Evolutionary conservation across 495 filamentous ascomycete species (phyloP).

Genomic region (Penicillium taxi): DNA sequence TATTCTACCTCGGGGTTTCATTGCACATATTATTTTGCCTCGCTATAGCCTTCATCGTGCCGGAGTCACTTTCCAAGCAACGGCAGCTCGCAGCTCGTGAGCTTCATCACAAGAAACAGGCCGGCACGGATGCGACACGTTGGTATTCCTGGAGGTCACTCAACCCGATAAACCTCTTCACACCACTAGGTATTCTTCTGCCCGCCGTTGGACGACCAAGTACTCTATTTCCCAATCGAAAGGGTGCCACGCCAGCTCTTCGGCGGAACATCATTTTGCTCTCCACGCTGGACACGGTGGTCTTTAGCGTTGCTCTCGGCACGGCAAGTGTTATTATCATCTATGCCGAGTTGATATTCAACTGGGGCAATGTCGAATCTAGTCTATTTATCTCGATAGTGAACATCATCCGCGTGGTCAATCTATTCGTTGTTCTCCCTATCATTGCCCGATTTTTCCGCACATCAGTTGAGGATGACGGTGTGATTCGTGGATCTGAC

Average conservation of each 20-base stretch:
- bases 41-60: slow-evolving; percentile 60
- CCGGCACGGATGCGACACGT: slow-evolving; percentile 5
- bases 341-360: slow-evolving; percentile 71
- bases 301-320: slow-evolving; percentile 78
- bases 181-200: slow-evolving; percentile 68
- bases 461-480: slow-evolving; percentile 27
- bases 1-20: slow-evolving; percentile 73
- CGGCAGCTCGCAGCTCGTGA: slow-evolving; percentile 60
- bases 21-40: slow-evolving; percentile 63
- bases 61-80: slow-evolving; percentile 69
- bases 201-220: slow-evolving; percentile 59
- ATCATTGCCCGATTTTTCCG: slow-evolving; percentile 62
- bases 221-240: slow-evolving; percentile 52
- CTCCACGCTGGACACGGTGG: slow-evolving; percentile 66
- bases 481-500: slow-evolving; percentile 63
- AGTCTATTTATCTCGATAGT: slow-evolving; percentile 69
- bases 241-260: slow-evolving; percentile 50
- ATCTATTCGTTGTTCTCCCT: slow-evolving; percentile 68
- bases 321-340: slow-evolving; percentile 66
- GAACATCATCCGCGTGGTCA: slow-evolving; percentile 64
- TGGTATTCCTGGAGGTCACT: slow-evolving; percentile 17
- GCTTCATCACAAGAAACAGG: slow-evolving; percentile 41
- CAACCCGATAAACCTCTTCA: slow-evolving; percentile 55
- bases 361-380: slow-evolving; percentile 71
- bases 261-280: slow-evolving; percentile 74